A percentile compares a stretch with the other conserved stretches of the same genome.
These are phyloP conservation scores for Zymoseptoria crescenta DNA, from an alignment of 2,329 filamentous ascomycete genomes.

Conservation along the genomic window DNA sequence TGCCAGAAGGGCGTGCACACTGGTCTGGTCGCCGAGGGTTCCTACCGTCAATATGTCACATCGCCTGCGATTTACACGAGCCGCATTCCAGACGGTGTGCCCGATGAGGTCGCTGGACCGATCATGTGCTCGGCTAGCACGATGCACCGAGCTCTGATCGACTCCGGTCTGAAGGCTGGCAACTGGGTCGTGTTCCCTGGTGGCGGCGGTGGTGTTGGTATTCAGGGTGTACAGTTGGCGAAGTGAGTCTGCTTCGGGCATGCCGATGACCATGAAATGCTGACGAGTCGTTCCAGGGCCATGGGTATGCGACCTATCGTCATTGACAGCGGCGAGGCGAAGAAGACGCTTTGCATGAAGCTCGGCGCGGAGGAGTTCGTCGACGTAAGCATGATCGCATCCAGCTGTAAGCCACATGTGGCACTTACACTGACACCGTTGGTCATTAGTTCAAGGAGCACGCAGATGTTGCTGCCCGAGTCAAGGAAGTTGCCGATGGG, in stretches of 20 bases:
- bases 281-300: conserved; percentile 25
- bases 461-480: conserved; percentile 33
- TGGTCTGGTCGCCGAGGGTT: conserved; percentile 38
- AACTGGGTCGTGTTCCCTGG: conserved; percentile 50
- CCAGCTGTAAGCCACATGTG: background rate
- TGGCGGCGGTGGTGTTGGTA: conserved; percentile 49
- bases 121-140: conserved; percentile 54
- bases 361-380: conserved; percentile 51
- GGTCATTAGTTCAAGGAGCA: conserved; percentile 36
- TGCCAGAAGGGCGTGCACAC: conserved; percentile 40
- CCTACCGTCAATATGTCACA: conserved; percentile 54
- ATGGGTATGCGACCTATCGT: conserved; percentile 52
- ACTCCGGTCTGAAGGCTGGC: conserved; percentile 43
- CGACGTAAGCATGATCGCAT: conserved; percentile 26
- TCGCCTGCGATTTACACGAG: conserved; percentile 49
- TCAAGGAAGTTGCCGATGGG: conserved; percentile 41
- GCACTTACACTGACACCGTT: background rate
- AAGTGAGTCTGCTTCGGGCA: conserved; percentile 4
- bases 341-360: conserved; percentile 38
- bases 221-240: conserved; percentile 50
- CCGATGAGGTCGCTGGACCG: conserved; percentile 48
- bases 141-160: conserved; percentile 49
- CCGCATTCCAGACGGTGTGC: conserved; percentile 48
- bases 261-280: background rate
- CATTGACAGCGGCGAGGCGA: conserved; percentile 45